Evolutionary conservation across 164 flowering plant species (phyloP).

Genomic region (Magnolia changhungtana): DNA sequence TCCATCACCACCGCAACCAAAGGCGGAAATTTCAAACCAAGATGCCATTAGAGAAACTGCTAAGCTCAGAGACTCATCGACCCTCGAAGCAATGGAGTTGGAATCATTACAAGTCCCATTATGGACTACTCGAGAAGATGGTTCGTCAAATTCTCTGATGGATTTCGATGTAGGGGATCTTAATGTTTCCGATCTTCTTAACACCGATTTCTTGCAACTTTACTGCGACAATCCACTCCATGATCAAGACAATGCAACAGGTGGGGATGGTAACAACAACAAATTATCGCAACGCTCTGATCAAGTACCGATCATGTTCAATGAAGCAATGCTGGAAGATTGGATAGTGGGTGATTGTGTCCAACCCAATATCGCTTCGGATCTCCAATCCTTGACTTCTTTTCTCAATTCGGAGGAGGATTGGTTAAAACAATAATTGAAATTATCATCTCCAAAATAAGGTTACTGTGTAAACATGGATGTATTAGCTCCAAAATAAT

Average conservation of each 20-base stretch:
- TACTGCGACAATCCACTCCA: background rate
- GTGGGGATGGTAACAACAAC: background rate
- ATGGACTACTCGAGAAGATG: background rate
- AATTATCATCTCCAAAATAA: background rate
- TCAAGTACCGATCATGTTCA: background rate
- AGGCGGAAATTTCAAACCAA: background rate
- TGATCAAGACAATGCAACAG: background rate
- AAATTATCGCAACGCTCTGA: background rate
- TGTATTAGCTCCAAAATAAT: too few species aligned
- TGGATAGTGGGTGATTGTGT: background rate
- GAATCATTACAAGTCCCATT: background rate
- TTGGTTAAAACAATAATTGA: conserved; percentile 10
- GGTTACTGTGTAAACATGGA: background rate
- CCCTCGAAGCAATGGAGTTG: background rate
- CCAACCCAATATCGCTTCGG: background rate
- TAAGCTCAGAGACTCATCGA: background rate
- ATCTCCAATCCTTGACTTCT: conserved; percentile 17
- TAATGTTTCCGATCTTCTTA: conserved; percentile 21
- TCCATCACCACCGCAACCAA: conserved; percentile 2
- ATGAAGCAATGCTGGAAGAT: conserved; percentile 6
- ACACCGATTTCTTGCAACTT: conserved; percentile 13
- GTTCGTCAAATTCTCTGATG: conserved; percentile 8
- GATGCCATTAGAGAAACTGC: background rate
- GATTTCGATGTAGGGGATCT: conserved; percentile 17
- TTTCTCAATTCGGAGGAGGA: conserved; percentile 18